Evolutionary conservation across 768 basidiomycete genomes (phyloP).

Genomic region (Dioszegia aurantiaca): DNA sequence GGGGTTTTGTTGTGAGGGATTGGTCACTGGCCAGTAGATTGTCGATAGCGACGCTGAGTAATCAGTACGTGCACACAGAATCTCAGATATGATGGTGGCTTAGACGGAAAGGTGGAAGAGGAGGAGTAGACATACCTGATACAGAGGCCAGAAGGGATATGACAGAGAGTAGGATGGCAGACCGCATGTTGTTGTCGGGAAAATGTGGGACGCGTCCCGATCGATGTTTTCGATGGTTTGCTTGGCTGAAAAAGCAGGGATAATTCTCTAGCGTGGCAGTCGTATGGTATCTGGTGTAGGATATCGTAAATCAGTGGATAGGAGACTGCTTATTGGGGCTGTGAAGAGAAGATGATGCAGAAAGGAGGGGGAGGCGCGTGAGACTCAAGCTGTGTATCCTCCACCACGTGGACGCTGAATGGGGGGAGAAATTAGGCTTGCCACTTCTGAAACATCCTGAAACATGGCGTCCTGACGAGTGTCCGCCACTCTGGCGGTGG

Average conservation of each 20-base stretch:
- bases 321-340: too few relatives aligned
- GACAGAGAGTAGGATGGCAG: not conserved
- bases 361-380: not conserved
- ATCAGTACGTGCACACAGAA: not conserved
- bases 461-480: too few relatives aligned
- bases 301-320: too few relatives aligned
- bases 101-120: not conserved
- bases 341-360: not conserved
- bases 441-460: not conserved
- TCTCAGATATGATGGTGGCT: not conserved
- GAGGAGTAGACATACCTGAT: slow-evolving; percentile 1
- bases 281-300: too few relatives aligned
- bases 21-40: slow-evolving; percentile 48
- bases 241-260: too few relatives aligned
- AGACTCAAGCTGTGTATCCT: not conserved
- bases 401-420: too few relatives aligned
- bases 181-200: not conserved
- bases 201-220: too few relatives aligned
- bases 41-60: slow-evolving; percentile 28
- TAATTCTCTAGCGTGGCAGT: too few relatives aligned
- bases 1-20: slow-evolving; percentile 31
- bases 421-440: too few relatives aligned
- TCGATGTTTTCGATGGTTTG: too few relatives aligned
- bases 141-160: slow-evolving; percentile 1
- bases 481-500: too few relatives aligned